A percentile compares a stretch with the other conserved stretches of the same genome.
Evolutionary conservation across 495 filamentous ascomycete species (phyloP).

Genomic region (Entonaema liquescens): DNA sequence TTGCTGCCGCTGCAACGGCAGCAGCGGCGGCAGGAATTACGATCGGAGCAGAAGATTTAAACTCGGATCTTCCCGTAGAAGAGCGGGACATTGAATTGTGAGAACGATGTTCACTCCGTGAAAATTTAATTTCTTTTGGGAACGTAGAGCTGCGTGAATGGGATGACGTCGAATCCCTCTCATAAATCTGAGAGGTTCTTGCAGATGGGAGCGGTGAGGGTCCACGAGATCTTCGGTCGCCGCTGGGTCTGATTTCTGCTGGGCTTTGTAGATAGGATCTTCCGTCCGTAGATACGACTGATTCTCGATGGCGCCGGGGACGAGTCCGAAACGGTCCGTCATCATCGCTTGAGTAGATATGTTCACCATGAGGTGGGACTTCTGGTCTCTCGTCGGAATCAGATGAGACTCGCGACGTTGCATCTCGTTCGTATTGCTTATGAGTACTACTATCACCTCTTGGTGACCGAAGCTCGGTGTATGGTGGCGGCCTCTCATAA

Average conservation of each 20-base stretch:
- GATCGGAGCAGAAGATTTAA: conserved; percentile 33
- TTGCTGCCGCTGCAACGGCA: conserved; percentile 6
- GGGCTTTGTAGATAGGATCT: conserved; percentile 18
- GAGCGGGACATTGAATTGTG: conserved; percentile 43
- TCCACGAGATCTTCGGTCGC: conserved; percentile 32
- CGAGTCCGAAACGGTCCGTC: conserved; percentile 20
- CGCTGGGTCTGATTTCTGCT: conserved; percentile 26
- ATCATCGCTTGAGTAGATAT: conserved; percentile 44
- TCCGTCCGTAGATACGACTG: conserved; percentile 9
- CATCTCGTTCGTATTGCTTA: conserved; percentile 36
- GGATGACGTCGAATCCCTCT: conserved; percentile 31
- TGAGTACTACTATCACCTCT: conserved; percentile 25
- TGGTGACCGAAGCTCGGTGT: conserved; percentile 22
- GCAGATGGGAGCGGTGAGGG: conserved; percentile 41
- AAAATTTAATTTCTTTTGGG: conserved; percentile 42
- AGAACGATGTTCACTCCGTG: conserved; percentile 44
- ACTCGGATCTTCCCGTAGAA: conserved; percentile 34
- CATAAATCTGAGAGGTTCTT: conserved; percentile 36
- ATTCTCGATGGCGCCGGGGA: conserved; percentile 27
- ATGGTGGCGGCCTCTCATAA: conserved; percentile 28
- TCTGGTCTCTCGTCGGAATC: conserved; percentile 22
- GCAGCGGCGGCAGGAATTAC: conserved; percentile 28
- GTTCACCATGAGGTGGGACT: conserved; percentile 31
- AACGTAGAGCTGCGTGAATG: conserved; percentile 51
- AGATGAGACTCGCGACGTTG: conserved; percentile 30